Conservation (phyloP, 208 protist species). For the Lotmaria passim region DNA sequence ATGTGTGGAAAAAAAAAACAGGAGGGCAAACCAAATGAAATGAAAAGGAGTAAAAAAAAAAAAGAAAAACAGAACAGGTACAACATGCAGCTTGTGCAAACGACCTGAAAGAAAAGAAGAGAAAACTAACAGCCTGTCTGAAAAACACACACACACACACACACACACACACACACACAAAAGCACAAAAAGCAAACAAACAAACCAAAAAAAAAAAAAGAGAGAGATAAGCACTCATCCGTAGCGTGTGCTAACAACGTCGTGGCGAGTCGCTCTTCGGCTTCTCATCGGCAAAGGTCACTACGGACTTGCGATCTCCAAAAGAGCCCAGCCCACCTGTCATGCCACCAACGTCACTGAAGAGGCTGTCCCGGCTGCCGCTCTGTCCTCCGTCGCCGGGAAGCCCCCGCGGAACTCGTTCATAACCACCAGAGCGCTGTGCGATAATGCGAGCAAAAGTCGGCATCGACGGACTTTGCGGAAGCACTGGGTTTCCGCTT, state of each 20-base stretch:
- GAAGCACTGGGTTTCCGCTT: neutral
- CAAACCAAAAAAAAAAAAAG: neutral
- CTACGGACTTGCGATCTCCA: slow-evolving; percentile 7
- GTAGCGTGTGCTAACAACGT: neutral
- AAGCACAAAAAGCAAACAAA: neutral
- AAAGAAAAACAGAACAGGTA: too few relatives aligned
- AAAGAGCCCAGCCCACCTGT: neutral
- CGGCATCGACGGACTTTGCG: slow-evolving; percentile 3
- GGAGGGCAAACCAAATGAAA: too few relatives aligned
- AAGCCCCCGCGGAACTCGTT: neutral
- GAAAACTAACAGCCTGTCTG: too few relatives aligned
- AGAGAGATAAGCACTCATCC: neutral
- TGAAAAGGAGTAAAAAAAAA: too few relatives aligned
- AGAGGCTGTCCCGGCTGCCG: slow-evolving; percentile 7
- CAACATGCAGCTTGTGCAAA: too few relatives aligned
- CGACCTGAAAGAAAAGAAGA: too few relatives aligned
- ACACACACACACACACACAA: neutral
- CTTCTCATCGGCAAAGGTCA: slow-evolving; percentile 14
- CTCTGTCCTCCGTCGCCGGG: neutral
- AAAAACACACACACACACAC: neutral
- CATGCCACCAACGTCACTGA: neutral
- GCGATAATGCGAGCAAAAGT: slow-evolving; percentile 11
- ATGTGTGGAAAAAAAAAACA: too few relatives aligned
- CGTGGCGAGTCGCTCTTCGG: neutral
- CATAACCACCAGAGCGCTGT: neutral